A percentile compares a stretch with the other conserved stretches of the same genome.
Conservation (phyloP, 1,139 yeast species). For the Candida glucosophila region DNA sequence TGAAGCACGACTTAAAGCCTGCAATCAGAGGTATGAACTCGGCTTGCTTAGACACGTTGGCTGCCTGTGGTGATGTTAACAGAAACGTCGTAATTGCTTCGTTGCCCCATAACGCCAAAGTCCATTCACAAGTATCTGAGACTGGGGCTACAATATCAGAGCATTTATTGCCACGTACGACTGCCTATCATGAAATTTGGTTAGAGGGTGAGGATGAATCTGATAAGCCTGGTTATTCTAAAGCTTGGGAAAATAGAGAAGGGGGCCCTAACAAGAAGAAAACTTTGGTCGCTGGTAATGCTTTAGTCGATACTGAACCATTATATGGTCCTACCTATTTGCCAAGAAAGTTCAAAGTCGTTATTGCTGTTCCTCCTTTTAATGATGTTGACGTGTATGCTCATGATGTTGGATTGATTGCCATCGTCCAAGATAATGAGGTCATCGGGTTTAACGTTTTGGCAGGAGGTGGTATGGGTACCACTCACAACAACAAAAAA, state of each 20-base stretch:
- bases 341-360: conserved; percentile 94
- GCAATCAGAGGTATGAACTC: conserved; percentile 92
- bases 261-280: conserved; percentile 76
- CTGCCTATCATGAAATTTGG: conserved; percentile 98
- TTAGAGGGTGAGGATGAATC: conserved; percentile 75
- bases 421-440: conserved; percentile 66
- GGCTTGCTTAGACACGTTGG: conserved; percentile 84
- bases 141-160: conserved; percentile 66
- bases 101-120: conserved; percentile 72
- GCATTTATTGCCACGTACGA: conserved; percentile 78
- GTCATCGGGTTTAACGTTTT: conserved; percentile 76
- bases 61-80: conserved; percentile 98
- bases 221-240: conserved; percentile 60
- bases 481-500: conserved; percentile 93
- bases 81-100: conserved; percentile 93
- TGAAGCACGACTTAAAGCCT: conserved; percentile 82
- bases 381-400: conserved; percentile 97
- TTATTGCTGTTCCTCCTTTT: conserved; percentile 91
- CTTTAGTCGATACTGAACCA: conserved; percentile 81
- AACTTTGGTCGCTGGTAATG: conserved; percentile 80
- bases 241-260: conserved; percentile 64
- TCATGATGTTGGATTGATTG: conserved; percentile 87
- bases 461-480: conserved; percentile 99
- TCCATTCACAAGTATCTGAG: conserved; percentile 67
- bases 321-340: conserved; percentile 78